Percentiles rank a stretch among this genome's conserved stretches.
Conservation (phyloP, 305 asterid genomes). For the Andrographis paniculata region DNA sequence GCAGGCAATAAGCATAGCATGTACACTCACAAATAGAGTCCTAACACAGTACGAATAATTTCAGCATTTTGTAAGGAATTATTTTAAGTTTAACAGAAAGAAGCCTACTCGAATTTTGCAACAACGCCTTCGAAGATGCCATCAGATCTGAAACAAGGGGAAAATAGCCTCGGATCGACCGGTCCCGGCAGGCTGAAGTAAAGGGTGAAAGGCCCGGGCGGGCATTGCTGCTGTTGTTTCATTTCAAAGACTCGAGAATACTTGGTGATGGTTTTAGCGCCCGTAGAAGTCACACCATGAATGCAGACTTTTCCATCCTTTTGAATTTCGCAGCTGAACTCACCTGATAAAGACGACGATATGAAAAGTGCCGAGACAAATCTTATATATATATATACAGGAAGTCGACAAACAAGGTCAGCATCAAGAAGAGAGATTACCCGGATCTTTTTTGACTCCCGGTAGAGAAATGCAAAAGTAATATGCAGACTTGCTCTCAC, state of each 20-base stretch:
- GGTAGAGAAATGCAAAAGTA: constrained; percentile 84
- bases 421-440: constrained; percentile 24
- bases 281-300: constrained; percentile 65
- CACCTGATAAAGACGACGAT: constrained; percentile 35
- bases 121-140: constrained; percentile 77
- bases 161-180: constrained; percentile 67
- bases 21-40: background rate
- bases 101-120: constrained; percentile 31
- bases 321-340: constrained; percentile 59
- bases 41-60: background rate
- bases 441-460: constrained; percentile 87
- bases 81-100: constrained; percentile 10
- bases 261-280: constrained; percentile 39
- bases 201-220: constrained; percentile 73
- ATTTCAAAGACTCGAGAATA: constrained; percentile 56
- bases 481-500: constrained; percentile 54
- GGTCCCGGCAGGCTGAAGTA: constrained; percentile 78
- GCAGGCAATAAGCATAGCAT: background rate
- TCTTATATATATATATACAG: background rate
- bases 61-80: too few species aligned
- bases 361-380: too few species aligned
- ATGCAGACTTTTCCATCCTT: constrained; percentile 54
- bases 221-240: constrained; percentile 71
- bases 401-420: background rate
- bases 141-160: constrained; percentile 59